Evolutionary conservation across 176 grass and related monocot species (phyloP), one percentile per base, ranked within the genome.

Genomic region (Coix lacrymajobi): DNA sequence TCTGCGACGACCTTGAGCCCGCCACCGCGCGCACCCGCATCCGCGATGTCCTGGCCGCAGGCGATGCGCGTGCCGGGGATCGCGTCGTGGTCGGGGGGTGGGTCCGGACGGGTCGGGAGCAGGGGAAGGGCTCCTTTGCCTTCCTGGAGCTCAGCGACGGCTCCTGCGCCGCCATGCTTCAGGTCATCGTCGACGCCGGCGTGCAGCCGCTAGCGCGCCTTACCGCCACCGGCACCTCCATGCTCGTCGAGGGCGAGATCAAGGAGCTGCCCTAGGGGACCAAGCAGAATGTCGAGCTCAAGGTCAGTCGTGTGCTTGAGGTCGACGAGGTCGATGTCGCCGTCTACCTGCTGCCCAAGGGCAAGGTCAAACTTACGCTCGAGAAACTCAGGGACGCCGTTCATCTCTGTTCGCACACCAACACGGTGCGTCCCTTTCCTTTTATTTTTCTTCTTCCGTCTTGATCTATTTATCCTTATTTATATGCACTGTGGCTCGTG

Each of bases 71-170:
- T 16, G 85, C 78, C 2, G 91, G 91, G n/a, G 77, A 83, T 3
- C 76, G 80, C 28, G 85, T 90, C 37, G 69, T 93, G 81, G 82
- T 93, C 25, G 91, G 91, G 2, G 91, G 91, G 0, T 93, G 91
- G 91, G 91, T 93, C 25, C 90, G 82, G n/a, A 93, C 88, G 6
- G 91, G 91, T 22, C 80, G 91, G 3, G 91, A 93, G 85, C 88
- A 93, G 73, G 91, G 91, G 11, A 90, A 83, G 67, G 91, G 91
- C 8, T 30, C 85, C 41, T 93, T 93, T 32, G 91, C 91, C 34
- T 93, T 94, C 68, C 92, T 97, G 34, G 95, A 94, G 83, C 66
- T 97, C 84, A 97, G 94, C 86, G 95, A 97, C n/a, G 95, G 95
- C 0, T 97, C 95, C 17, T 94, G 95, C 84, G 84, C 75, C 58